A percentile compares a stretch with the other conserved stretches of the same genome.
Conservation (phyloP, 2,329 filamentous ascomycete species). For the Fusarium denticulatum region DNA sequence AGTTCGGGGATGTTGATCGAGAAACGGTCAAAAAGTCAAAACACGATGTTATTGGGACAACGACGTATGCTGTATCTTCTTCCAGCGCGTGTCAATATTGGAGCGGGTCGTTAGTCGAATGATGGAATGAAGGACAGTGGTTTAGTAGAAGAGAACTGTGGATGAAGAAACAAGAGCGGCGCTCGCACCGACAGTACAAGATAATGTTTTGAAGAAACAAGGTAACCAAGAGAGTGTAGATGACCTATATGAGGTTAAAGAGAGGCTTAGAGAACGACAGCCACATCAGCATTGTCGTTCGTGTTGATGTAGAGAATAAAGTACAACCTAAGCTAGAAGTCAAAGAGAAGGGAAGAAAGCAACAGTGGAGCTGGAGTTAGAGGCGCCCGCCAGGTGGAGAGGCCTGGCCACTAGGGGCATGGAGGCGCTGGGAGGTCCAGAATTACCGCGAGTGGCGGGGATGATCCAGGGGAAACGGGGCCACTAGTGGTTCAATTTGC, state of each 20-base stretch:
- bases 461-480: constrained; percentile 30
- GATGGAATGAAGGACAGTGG: constrained; percentile 19
- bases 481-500: constrained; percentile 36
- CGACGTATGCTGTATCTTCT: constrained; percentile 5
- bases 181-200: constrained; percentile 32
- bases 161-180: constrained; percentile 10
- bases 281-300: constrained; percentile 13
- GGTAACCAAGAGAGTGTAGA: constrained; percentile 15
- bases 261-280: constrained; percentile 23
- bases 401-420: not conserved
- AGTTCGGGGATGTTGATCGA: constrained; percentile 1
- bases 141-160: not conserved
- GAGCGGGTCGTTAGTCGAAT: constrained; percentile 3
- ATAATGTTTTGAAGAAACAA: constrained; percentile 6
- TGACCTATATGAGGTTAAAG: constrained; percentile 2
- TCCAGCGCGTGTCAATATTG: not conserved
- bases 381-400: not conserved
- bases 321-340: constrained; percentile 3
- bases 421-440: constrained; percentile 11
- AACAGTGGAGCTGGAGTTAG: not conserved
- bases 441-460: constrained; percentile 26
- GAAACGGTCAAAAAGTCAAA: constrained; percentile 1
- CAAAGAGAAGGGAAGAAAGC: constrained; percentile 10
- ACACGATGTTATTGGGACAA: constrained; percentile 1
- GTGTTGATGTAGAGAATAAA: constrained; percentile 8